phyloP scores from a whole-genome alignment of 2,329 filamentous ascomycete species.

The Trichoderma gracile region DNA sequence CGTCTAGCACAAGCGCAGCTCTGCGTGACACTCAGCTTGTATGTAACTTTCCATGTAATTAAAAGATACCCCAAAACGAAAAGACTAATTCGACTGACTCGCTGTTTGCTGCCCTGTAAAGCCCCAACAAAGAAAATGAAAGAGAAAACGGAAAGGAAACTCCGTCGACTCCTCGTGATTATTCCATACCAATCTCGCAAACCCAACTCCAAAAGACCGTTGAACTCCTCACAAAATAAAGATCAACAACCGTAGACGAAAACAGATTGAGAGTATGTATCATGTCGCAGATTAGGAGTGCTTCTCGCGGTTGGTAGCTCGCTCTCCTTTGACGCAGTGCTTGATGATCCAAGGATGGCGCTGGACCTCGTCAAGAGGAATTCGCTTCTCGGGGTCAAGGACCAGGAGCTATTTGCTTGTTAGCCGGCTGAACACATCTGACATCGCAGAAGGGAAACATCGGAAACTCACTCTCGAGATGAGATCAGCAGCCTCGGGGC shows the following conservation, averaged over 20 bases:
- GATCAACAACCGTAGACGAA: background rate
- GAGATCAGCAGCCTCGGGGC: conserved; percentile 83
- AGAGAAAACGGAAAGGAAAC: conserved; percentile 10
- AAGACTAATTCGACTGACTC: conserved; percentile 9
- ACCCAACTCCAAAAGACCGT: conserved; percentile 17
- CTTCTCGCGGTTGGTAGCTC: conserved; percentile 54
- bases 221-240: conserved; percentile 13
- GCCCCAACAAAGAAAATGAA: background rate
- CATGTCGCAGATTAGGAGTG: conserved; percentile 30
- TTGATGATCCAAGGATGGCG: conserved; percentile 96
- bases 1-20: conserved; percentile 28
- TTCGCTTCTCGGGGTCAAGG: conserved; percentile 88
- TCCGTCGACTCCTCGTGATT: conserved; percentile 33
- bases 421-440: conserved; percentile 26
- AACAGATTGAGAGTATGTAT: conserved; percentile 27
- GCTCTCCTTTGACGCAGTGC: conserved; percentile 74
- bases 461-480: conserved; percentile 75
- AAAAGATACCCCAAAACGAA: conserved; percentile 28
- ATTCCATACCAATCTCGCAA: conserved; percentile 16
- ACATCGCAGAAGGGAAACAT: conserved; percentile 16
- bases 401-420: conserved; percentile 69
- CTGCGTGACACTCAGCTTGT: conserved; percentile 24
- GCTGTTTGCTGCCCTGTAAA: background rate
- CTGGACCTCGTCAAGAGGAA: conserved; percentile 85
- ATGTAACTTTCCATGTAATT: conserved; percentile 24